Base-by-base conservation (phyloP, 805 yeast genomes). In the Saccharomycopsis sp. region DNA sequence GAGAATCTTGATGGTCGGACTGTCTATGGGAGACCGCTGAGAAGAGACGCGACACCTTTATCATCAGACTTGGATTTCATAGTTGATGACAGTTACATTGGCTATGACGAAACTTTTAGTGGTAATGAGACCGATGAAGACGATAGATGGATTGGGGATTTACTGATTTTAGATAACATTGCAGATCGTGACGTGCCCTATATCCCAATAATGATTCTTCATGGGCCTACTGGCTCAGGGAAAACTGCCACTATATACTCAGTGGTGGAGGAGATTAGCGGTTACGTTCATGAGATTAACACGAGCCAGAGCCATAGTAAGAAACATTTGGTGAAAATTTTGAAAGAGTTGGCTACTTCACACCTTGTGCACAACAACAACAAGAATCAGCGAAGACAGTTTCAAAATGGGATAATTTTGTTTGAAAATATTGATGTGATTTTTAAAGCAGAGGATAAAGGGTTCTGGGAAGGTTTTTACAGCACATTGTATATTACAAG, bases 361-460 rank as follows among this genome's bases (percentile, higher is more conserved):
- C 87, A 86, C 48, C 65, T 83, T 38, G 89, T 90, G 1, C 85
- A 81, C 51, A 66, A 66, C 40, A 52, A 48, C 17, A 39, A 36
- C 21, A 61, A 60, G 28, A 54, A 43, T 5, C 33, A 33, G 17
- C 29, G 20, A 44, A 53, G 40, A 3, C 43, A 26, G 33, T 72
- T 72, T 41, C 77, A 72, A 48, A 71, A 76, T 47, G 88, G 90
- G 5, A 65, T 87, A 4, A 79, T 93, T 3, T 61, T 93, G 27
- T 68, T 90, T 46, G 96, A 89, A 54, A 96, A 90, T 55, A 89
- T 85, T 33, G 96, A 90, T 58, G 67, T 85, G 8, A 59, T 89
- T 16, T 86, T 82, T 55, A 86, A 77, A 43, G 77, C 72, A 33
- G 77, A 74, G 26, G 97, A 93, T 55, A 76, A 74, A 45, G 77